Conservation (phyloP, 805 yeast species). For the Candida quercuum region DNA sequence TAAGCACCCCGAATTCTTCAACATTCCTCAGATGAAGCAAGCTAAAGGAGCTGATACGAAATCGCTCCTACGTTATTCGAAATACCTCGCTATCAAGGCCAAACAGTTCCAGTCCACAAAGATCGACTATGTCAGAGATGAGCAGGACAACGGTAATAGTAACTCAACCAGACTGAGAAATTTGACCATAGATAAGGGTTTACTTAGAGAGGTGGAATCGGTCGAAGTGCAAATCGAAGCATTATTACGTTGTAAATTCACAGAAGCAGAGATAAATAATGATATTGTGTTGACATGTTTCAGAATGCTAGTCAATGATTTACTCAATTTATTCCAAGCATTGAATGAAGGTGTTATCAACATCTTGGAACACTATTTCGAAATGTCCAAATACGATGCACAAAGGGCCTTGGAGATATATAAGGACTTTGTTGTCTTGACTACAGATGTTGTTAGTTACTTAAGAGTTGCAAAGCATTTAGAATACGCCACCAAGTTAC, state of each 20-base stretch:
- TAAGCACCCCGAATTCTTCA: constrained; percentile 45
- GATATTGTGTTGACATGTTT: constrained; percentile 83
- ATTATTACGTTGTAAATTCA: constrained; percentile 65
- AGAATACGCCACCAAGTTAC: constrained; percentile 80
- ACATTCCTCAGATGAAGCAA: constrained; percentile 33
- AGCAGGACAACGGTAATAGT: constrained; percentile 35
- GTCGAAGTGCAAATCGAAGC: constrained; percentile 79
- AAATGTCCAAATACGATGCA: constrained; percentile 82
- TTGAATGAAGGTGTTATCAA: constrained; percentile 95
- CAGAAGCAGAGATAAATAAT: constrained; percentile 76
- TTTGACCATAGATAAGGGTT: constrained; percentile 69
- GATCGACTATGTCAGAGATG: constrained; percentile 76
- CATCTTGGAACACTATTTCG: constrained; percentile 89
- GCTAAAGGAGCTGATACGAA: constrained; percentile 40
- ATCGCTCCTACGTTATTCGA: constrained; percentile 59
- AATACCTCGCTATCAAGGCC: constrained; percentile 64
- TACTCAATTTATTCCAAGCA: constrained; percentile 80
- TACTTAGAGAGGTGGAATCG: constrained; percentile 78
- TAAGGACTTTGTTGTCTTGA: constrained; percentile 78
- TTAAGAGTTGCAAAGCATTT: constrained; percentile 85
- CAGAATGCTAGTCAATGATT: constrained; percentile 83
- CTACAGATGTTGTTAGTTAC: constrained; percentile 82
- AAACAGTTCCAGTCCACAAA: constrained; percentile 59
- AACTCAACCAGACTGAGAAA: constrained; percentile 55
- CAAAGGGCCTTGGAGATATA: constrained; percentile 81